A percentile compares a stretch with the other conserved stretches of the same genome.
Evolutionary conservation across 176 grass and related monocot genomes (phyloP).

Genomic region (Avena sativa): DNA sequence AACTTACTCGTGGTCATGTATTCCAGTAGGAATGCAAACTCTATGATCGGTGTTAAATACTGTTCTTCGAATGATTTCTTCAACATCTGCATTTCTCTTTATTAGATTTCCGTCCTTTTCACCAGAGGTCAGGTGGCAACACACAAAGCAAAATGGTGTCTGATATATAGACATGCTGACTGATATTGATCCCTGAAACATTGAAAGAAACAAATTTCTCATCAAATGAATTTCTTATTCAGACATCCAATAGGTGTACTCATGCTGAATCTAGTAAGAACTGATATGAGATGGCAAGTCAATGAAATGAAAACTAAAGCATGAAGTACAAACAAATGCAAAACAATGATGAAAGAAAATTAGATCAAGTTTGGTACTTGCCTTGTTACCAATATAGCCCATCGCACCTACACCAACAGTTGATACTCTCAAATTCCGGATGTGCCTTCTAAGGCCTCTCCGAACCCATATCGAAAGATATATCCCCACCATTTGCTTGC

Average conservation of each 20-base stretch:
- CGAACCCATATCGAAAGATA: constrained; percentile 83
- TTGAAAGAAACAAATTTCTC: constrained; percentile 33
- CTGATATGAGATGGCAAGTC: background rate
- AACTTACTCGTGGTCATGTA: constrained; percentile 78
- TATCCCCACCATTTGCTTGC: constrained; percentile 97
- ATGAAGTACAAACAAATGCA: constrained; percentile 6
- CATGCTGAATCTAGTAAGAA: background rate
- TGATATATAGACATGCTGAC: constrained; percentile 96
- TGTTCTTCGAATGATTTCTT: constrained; percentile 80
- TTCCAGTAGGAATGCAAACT: constrained; percentile 54
- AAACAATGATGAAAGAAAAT: constrained; percentile 14
- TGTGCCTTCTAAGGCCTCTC: constrained; percentile 70
- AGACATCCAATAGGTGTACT: too few relatives aligned
- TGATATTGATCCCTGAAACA: constrained; percentile 90
- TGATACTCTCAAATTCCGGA: constrained; percentile 91
- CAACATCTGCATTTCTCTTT: constrained; percentile 83
- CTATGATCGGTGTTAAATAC: constrained; percentile 59
- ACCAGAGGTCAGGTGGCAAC: constrained; percentile 84
- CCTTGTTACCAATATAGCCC: constrained; percentile 98
- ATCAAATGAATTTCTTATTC: background rate
- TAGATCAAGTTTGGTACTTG: constrained; percentile 40
- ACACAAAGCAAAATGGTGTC: constrained; percentile 87
- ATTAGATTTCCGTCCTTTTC: constrained; percentile 74
- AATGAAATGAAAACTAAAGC: background rate
- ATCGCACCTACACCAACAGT: constrained; percentile 87